phyloP scores from a whole-genome alignment of 163 green algal genomes.

The Chloromonas sp. region DNA sequence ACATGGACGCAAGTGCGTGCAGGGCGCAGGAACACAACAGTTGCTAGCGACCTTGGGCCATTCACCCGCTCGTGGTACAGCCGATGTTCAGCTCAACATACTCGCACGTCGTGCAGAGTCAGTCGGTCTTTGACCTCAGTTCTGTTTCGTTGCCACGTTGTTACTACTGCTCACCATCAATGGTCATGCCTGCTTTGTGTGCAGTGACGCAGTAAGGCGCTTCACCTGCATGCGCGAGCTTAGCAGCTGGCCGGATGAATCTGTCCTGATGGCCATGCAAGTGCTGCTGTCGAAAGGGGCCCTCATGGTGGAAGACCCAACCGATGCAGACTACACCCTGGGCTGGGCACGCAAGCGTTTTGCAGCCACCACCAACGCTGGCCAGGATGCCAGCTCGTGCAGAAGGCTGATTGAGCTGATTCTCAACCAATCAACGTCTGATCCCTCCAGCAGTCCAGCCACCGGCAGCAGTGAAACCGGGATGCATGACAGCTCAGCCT shows the following conservation, averaged over 20 bases:
- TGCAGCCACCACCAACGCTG: slow-evolving; percentile 1
- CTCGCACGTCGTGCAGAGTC: background rate
- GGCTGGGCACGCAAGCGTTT: background rate
- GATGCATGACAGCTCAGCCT: no score
- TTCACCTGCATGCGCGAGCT: background rate
- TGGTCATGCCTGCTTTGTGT: background rate
- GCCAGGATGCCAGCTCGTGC: background rate
- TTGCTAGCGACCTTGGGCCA: background rate
- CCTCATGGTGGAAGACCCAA: background rate
- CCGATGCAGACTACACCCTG: background rate
- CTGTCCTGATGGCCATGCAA: background rate
- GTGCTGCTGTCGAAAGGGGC: background rate
- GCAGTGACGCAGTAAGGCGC: background rate
- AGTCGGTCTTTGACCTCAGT: background rate
- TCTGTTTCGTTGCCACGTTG: background rate
- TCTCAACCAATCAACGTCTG: background rate
- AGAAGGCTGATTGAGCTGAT: background rate
- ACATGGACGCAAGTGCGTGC: slow-evolving; percentile 3
- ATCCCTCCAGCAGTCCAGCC: background rate
- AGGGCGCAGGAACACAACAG: background rate
- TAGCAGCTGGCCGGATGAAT: background rate
- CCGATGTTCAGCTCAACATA: background rate
- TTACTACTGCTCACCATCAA: no score
- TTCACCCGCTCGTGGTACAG: background rate
- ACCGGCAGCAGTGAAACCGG: background rate